phyloP scores from a whole-genome alignment of 2,329 filamentous ascomycete species.

The Ophiocordyceps camponoti-floridani region DNA sequence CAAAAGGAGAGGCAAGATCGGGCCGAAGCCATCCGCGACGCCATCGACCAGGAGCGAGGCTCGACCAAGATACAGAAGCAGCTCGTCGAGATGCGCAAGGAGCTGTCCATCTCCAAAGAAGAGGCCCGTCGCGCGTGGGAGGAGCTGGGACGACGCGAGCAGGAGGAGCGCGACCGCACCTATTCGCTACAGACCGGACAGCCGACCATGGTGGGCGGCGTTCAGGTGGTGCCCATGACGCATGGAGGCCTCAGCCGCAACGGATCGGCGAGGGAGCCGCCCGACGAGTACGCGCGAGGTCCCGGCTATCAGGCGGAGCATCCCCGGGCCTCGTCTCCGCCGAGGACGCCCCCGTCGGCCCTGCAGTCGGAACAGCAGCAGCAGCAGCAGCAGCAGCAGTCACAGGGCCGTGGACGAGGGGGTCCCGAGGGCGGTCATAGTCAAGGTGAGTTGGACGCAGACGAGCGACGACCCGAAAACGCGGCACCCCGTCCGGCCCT shows the following conservation, averaged over 20 bases:
- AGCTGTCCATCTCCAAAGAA: constrained; percentile 87
- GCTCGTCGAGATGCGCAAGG: constrained; percentile 78
- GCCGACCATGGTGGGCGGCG: constrained; percentile 76
- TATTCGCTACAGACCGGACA: constrained; percentile 72
- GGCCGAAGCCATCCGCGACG: constrained; percentile 46
- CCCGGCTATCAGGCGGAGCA: constrained; percentile 20
- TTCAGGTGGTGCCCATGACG: constrained; percentile 89
- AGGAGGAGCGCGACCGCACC: constrained; percentile 79
- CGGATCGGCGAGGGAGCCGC: constrained; percentile 22
- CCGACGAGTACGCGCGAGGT: constrained; percentile 11
- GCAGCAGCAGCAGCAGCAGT: constrained; percentile 5
- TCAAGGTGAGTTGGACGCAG: constrained; percentile 55
- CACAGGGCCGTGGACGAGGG: constrained; percentile 7
- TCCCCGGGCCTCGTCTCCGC: constrained; percentile 22
- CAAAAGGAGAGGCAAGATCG: constrained; percentile 55
- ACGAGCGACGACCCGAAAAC: constrained; percentile 27
- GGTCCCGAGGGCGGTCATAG: constrained; percentile 44
- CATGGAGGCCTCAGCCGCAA: constrained; percentile 45
- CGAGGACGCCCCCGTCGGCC: constrained; percentile 16
- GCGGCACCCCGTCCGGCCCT: constrained; percentile 39
- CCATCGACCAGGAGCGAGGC: constrained; percentile 49
- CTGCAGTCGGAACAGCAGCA: constrained; percentile 3
- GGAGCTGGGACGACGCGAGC: constrained; percentile 80
- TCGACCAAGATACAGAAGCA: constrained; percentile 62
- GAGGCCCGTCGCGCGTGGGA: constrained; percentile 95